phyloP scores from a whole-genome alignment of 2,329 filamentous ascomycete species.

The Penicillium vulpinum region DNA sequence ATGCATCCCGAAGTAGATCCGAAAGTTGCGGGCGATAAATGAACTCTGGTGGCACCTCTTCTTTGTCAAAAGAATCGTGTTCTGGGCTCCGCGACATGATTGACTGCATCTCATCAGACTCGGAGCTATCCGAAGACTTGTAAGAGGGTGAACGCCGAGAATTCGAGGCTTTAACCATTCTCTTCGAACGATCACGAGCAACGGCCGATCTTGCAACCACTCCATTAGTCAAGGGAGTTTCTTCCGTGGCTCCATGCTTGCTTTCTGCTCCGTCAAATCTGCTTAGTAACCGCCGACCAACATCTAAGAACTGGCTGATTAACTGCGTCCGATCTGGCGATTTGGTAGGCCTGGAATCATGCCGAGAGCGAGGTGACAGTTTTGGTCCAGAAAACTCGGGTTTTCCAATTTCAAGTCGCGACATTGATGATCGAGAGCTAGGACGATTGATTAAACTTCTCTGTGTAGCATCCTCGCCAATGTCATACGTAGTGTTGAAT shows the following conservation, averaged over 20 bases:
- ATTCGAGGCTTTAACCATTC: conserved; percentile 25
- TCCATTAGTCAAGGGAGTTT: conserved; percentile 25
- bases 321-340: conserved; percentile 39
- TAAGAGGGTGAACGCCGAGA: conserved; percentile 17
- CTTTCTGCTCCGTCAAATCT: conserved; percentile 31
- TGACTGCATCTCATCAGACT: conserved; percentile 21
- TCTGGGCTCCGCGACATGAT: conserved; percentile 23
- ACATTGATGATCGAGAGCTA: conserved; percentile 47
- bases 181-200: conserved; percentile 31
- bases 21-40: conserved; percentile 53
- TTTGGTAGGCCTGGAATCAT: conserved; percentile 13
- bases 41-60: conserved; percentile 38
- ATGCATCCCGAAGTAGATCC: conserved; percentile 53
- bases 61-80: conserved; percentile 28
- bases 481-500: conserved; percentile 55
- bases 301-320: conserved; percentile 41
- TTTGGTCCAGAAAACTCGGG: conserved; percentile 33
- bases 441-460: conserved; percentile 38
- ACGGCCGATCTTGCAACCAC: conserved; percentile 31
- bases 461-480: conserved; percentile 54
- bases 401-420: conserved; percentile 41
- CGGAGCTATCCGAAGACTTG: conserved; percentile 26
- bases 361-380: conserved; percentile 17
- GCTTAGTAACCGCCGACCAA: conserved; percentile 39
- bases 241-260: conserved; percentile 16